Base-by-base conservation (phyloP, 2,329 filamentous ascomycete species). In the Microsporum ferrugineum region DNA sequence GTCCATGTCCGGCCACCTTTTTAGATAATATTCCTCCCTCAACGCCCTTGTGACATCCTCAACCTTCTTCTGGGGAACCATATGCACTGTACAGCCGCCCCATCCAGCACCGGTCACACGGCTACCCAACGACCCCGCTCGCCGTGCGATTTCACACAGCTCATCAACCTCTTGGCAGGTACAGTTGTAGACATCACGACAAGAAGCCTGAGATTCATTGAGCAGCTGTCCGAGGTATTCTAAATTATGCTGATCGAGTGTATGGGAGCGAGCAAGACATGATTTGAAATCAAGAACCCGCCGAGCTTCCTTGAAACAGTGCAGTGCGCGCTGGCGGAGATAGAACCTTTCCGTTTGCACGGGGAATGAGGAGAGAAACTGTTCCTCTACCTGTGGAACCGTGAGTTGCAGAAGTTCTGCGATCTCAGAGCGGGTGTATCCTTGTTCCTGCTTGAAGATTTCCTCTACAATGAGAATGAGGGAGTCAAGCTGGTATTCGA, bases 61-160 rank as follows among this genome's bases (percentile, higher is more conserved):
- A 0, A 96, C 88, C 74, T 88, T 92, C 69, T 90, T 83, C 62
- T 85, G 88, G 0, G 92, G 88, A 59, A 97, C 88, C 61, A 99
- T 81, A 76, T 99, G 94, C 62, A 99, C 92, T 63, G 85, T 94
- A 77, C 94, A 97, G 1, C 94, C 94, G 64, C 94, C 94, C 94
- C 94, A 99, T 2, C 94, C 94, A 0, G 94, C 94, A 43, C 94
- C 94, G 0, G 92, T 97, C 67, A 96, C 77, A 31, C 92, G 80
- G 67, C 88, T 91, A 33, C 92, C 94, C 71, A 90, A 91, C 17
- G 88, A 84, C 1, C 94, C 94, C 0, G 88, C 88, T 14, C 78
- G 80, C 33, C 86, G 81, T 0, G 91, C 91, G 66, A 97, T 87
- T 43, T 80, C 73, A 73, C 92, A 97, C 41, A 99, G 82, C 64